Percentiles rank a stretch among this genome's conserved stretches.
phyloP scores from a whole-genome alignment of 2,329 filamentous ascomycete genomes.

The Plectosphaerella plurivora region DNA sequence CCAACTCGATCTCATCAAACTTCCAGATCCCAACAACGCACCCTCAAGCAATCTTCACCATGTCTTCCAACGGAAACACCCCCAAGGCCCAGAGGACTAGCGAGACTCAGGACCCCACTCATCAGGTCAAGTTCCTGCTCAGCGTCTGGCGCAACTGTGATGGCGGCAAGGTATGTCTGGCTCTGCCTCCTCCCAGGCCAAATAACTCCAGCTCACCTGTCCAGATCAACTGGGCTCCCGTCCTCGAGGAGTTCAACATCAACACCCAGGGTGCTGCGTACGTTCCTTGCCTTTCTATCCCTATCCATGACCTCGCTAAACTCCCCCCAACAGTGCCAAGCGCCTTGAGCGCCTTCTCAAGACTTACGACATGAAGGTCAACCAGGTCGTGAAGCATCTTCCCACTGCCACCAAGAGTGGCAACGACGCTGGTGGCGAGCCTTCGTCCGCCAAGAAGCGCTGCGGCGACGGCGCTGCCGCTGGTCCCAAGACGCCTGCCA shows the following conservation, averaged over 20 bases:
- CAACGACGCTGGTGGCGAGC: background rate
- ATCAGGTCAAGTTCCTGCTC: conserved; percentile 62
- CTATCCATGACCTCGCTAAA: background rate
- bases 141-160: conserved; percentile 58
- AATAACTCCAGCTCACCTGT: conserved; percentile 10
- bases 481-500: background rate
- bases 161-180: conserved; percentile 50
- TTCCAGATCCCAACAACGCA: background rate
- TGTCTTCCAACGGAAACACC: conserved; percentile 21
- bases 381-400: conserved; percentile 3
- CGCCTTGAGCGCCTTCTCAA: conserved; percentile 65
- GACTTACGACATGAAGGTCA: conserved; percentile 40
- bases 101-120: background rate
- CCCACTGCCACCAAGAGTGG: background rate
- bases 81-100: conserved; percentile 30
- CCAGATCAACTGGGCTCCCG: conserved; percentile 61
- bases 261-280: conserved; percentile 66
- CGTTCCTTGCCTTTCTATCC: conserved; percentile 27
- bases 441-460: background rate
- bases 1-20: background rate
- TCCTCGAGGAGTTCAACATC: conserved; percentile 61
- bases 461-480: background rate
- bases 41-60: conserved; percentile 4
- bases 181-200: background rate
- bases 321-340: conserved; percentile 48